Base-by-base conservation (phyloP, 1,284 basidiomycete species). In the Porodaedalea pini region DNA sequence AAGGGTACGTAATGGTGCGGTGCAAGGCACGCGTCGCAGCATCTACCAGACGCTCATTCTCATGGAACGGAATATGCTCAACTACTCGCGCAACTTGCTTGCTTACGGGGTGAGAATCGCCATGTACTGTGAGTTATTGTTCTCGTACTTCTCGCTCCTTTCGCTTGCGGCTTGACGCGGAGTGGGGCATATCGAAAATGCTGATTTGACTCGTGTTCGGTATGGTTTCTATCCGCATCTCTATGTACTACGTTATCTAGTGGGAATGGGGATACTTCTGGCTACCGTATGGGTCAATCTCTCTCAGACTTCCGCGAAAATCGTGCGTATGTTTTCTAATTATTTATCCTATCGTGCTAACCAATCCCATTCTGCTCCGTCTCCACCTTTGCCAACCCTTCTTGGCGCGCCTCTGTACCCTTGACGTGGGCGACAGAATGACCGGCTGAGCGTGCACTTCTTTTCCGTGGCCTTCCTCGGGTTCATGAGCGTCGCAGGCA, bases 281-380 rank as follows among this genome's bases (percentile, higher is more conserved):
- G 83, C 79, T 0, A 79, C 80, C 0, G 80, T 83, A 49, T 86
- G 83, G 83, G 75, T 85, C 34, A 71, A 73, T 39, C 74, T 86
- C 29, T 76, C 69, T 1, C 57, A 65, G 41, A 68, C 59, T 3
- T 67, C 70, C 27, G 60, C 64, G 10, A 67, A 70, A 59, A 71
- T 78, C 61, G 63, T 66, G 50, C 60, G 64, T 65, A n/a, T n/a
- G n/a, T n/a, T n/a, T 25, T 10, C 43, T 19, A 19, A 51, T 21
- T 40, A 44, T 53, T 21, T 51, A 15, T 8, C 15, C 45, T 47
- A 29, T n/a, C 41, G 10, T 15, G 50, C 2, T 23, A 15, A 1
- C 23, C 36, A 0, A 34, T 2, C 13, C 17, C 8, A 17, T 44
- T 21, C 6, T 44, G 11, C 21, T 23, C 19, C 11, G 21, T 41